These are phyloP conservation scores for Thelonectria olida DNA, from an alignment of 2,329 filamentous ascomycete genomes.

Conservation along the genomic window DNA sequence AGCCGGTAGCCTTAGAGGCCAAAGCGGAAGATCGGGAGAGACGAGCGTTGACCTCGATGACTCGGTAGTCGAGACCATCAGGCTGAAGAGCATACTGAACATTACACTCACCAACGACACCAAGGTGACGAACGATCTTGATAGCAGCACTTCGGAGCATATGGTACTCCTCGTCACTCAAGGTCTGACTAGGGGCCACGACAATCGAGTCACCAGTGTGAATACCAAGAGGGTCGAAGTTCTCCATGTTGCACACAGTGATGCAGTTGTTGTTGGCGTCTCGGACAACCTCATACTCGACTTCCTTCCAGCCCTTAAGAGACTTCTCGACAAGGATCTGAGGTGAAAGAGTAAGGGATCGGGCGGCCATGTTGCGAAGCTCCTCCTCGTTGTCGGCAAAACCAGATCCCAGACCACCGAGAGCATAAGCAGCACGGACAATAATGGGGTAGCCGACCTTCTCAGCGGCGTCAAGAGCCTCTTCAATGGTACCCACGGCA, in stretches of 20 bases:
- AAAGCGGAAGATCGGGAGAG: conserved; percentile 96
- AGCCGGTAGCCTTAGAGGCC: conserved; percentile 97
- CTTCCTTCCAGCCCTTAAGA: conserved; percentile 99
- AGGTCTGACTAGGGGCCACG: conserved; percentile 93
- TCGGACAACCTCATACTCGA: conserved; percentile 97
- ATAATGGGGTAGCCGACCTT: conserved; percentile 96
- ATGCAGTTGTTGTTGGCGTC: conserved; percentile 99
- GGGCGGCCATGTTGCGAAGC: conserved; percentile 90
- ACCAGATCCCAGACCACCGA: conserved; percentile 94
- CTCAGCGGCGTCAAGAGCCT: conserved; percentile 87
- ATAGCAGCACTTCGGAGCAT: conserved; percentile 98
- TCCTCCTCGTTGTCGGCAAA: conserved; percentile 96
- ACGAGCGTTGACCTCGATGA: conserved; percentile 99
- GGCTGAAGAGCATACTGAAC: conserved; percentile 97
- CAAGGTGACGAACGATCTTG: conserved; percentile 97
- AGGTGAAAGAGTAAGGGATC: conserved; percentile 90
- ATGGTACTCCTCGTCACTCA: conserved; percentile 98
- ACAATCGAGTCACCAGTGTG: conserved; percentile 99
- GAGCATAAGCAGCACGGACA: conserved; percentile 93
- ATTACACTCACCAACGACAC: conserved; percentile 98
- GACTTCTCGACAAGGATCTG: conserved; percentile 99
- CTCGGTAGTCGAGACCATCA: conserved; percentile 95
- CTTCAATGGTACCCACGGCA: conserved; percentile 89
- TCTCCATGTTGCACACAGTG: conserved; percentile 85
- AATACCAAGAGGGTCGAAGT: conserved; percentile 96